phyloP scores from a whole-genome alignment of 2,329 filamentous ascomycete species.

The Aspergillus glaucus region DNA sequence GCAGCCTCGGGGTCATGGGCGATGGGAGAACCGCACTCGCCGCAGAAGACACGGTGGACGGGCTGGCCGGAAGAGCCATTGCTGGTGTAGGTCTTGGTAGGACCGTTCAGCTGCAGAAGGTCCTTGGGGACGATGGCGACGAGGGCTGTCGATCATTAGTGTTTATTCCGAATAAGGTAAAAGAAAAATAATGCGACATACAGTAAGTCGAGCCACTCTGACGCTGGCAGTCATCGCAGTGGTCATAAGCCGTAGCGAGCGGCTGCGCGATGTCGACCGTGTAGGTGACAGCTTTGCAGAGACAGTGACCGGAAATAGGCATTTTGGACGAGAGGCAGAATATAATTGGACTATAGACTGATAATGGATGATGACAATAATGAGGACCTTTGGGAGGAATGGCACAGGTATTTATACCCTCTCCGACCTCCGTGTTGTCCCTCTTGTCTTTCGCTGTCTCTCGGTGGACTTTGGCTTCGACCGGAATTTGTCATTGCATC shows the following conservation, averaged over 20 bases:
- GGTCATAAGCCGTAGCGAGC: slow-evolving; percentile 54
- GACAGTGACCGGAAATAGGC: slow-evolving; percentile 63
- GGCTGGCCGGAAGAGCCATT: slow-evolving; percentile 55
- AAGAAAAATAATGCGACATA: slow-evolving; percentile 8
- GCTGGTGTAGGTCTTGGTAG: slow-evolving; percentile 59
- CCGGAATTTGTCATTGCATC: slow-evolving; percentile 40
- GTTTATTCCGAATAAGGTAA: too few relatives aligned
- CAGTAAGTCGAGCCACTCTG: slow-evolving; percentile 63
- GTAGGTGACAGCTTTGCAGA: slow-evolving; percentile 68
- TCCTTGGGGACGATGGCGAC: slow-evolving; percentile 62
- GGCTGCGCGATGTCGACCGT: slow-evolving; percentile 44
- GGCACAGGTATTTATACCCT: slow-evolving; percentile 18
- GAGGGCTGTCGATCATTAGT: slow-evolving; percentile 43
- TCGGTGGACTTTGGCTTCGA: slow-evolving; percentile 47
- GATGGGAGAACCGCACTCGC: slow-evolving; percentile 63
- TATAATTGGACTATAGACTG: slow-evolving; percentile 58
- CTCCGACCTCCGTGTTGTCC: not conserved
- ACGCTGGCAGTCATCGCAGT: slow-evolving; percentile 68
- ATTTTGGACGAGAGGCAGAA: slow-evolving; percentile 39
- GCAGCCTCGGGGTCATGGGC: slow-evolving; percentile 65
- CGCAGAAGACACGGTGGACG: slow-evolving; percentile 64
- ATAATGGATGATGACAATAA: slow-evolving; percentile 59
- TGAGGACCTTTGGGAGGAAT: slow-evolving; percentile 18
- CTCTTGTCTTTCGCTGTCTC: slow-evolving; percentile 36
- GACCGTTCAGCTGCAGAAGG: slow-evolving; percentile 57